Base-by-base conservation (phyloP, 1,139 yeast genomes). In the Meyerozyma elateridarum region DNA sequence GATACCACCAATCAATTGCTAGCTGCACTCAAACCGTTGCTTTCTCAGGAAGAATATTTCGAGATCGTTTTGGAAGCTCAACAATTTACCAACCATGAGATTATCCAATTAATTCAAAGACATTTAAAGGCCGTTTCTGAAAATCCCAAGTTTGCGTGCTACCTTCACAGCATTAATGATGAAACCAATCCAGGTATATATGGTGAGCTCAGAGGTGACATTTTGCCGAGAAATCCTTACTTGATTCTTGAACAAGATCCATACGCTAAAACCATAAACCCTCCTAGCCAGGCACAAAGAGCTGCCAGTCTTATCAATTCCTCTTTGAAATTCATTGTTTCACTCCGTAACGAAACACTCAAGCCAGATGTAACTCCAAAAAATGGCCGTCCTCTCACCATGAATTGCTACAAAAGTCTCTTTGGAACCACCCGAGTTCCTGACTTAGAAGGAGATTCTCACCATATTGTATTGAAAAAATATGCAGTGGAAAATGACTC, bases 151-250 rank as follows among this genome's bases (percentile, higher is more conserved):
- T 57, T 58, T 18, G 33, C 59, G 5, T 79, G 85, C 41, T 81
- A 82, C 52, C 53, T 82, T 36, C 78, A 77, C 43, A 66, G 70
- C 34, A 79, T 67, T 52, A 79, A 70, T 55, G 78, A 64, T 46
- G 80, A 68, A 42, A 69, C 70, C 39, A 73, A 74, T 26, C 76
- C 83, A 0, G 80, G 79, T 9, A 74, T 79, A 30, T 77, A 80
- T 41, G 84, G 84, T 18, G 84, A 79, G 36, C 55, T 74, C 25
- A 56, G 76, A 32, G 79, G 79, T 9, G 83, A 79, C 44, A 77
- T 82, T 2, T 60, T 82, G 32, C 93, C 93, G 4, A 61, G 89
- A 38, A 82, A 82, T 47, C 93, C 93, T 0, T 82, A 79, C 45
- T 64, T 82, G 44, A 72, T 82, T 6, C 54, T 82, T 19, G 87